Evolutionary conservation across 306 rosid species (phyloP).

Genomic region (Albizia julibrissin): DNA sequence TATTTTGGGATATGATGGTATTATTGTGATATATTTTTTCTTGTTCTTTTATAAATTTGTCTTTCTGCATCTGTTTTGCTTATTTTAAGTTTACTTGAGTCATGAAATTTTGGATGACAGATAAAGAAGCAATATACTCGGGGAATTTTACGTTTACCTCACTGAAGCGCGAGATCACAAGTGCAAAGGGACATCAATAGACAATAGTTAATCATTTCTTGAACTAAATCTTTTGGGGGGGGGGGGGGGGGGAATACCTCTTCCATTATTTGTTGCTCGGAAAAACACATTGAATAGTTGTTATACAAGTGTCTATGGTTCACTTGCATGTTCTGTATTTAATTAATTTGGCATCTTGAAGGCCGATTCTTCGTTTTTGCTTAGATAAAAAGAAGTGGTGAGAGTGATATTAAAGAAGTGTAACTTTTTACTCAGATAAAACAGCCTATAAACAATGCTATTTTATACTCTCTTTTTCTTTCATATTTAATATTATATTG

Average conservation of each 20-base stretch:
- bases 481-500: background rate
- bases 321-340: background rate
- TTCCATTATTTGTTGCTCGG: background rate
- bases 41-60: background rate
- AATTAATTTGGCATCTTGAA: background rate
- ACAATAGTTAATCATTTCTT: conserved; percentile 32
- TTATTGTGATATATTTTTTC: background rate
- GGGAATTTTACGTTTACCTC: conserved; percentile 85
- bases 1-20: background rate
- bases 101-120: conserved; percentile 56
- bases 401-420: background rate
- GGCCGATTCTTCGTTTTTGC: background rate
- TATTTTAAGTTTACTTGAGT: conserved; percentile 34
- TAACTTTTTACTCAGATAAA: background rate
- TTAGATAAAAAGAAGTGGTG: background rate
- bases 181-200: conserved; percentile 34
- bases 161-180: conserved; percentile 50
- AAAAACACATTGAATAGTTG: conserved; percentile 26
- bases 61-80: background rate
- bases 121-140: conserved; percentile 71
- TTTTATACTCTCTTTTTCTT: background rate
- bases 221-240: background rate
- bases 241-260: background rate
- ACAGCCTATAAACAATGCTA: background rate
- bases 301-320: conserved; percentile 7